phyloP scores from a whole-genome alignment of 805 yeast genomes.

The Candida takata region DNA sequence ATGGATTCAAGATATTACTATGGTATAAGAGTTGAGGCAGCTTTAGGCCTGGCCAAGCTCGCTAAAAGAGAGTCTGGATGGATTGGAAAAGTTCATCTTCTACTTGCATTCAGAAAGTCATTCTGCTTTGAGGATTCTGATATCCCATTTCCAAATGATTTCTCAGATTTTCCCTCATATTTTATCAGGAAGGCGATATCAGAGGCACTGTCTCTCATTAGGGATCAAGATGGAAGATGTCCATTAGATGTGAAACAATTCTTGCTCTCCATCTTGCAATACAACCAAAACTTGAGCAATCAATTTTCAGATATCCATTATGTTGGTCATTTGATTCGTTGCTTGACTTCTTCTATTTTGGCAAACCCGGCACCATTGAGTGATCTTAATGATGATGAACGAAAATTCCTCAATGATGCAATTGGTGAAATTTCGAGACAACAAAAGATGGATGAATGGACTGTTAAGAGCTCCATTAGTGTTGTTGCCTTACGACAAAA shows the following conservation, averaged over 20 bases:
- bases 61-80: slow-evolving; percentile 56
- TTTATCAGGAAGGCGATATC: slow-evolving; percentile 69
- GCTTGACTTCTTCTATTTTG: slow-evolving; percentile 39
- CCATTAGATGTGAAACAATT: slow-evolving; percentile 54
- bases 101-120: slow-evolving; percentile 58
- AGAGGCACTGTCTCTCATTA: slow-evolving; percentile 48
- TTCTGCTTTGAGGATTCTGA: slow-evolving; percentile 64
- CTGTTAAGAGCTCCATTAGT: slow-evolving; percentile 52
- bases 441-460: slow-evolving; percentile 79
- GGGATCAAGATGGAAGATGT: slow-evolving; percentile 57
- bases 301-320: slow-evolving; percentile 68
- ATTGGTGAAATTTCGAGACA: slow-evolving; percentile 66
- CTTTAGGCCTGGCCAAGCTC: slow-evolving; percentile 62
- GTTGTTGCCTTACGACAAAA: slow-evolving; percentile 52
- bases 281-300: slow-evolving; percentile 81
- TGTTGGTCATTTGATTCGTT: slow-evolving; percentile 46
- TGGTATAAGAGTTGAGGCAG: slow-evolving; percentile 86
- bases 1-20: slow-evolving; percentile 82
- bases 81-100: slow-evolving; percentile 66
- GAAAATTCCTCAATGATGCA: slow-evolving; percentile 38
- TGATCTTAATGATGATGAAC: slow-evolving; percentile 23
- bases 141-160: slow-evolving; percentile 78
- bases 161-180: slow-evolving; percentile 60
- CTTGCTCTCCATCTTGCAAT: slow-evolving; percentile 64
- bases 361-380: slow-evolving; percentile 19